These are phyloP conservation scores for Linum usitatissimum DNA, from an alignment of 345 rosid genomes.

Conservation along the genomic window DNA sequence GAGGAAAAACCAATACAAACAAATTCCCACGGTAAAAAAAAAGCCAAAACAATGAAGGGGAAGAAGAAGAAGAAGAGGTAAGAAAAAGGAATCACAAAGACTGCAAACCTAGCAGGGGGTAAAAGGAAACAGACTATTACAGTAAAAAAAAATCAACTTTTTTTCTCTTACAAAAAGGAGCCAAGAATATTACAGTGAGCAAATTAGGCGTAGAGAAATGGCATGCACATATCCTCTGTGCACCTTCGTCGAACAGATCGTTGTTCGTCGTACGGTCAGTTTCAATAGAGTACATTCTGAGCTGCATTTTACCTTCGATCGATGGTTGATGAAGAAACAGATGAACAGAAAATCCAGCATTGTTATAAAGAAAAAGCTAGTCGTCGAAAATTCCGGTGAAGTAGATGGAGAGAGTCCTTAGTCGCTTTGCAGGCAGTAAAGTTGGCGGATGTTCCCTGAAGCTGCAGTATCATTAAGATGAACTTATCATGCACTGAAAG, in stretches of 20 bases:
- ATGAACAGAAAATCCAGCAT: not conserved
- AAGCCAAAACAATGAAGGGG: not conserved
- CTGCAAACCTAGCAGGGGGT: not conserved
- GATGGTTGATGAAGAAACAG: not conserved
- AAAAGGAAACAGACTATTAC: not conserved
- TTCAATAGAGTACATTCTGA: not conserved
- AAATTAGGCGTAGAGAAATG: conserved; percentile 9
- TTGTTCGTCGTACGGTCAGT: not conserved
- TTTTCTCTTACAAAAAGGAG: not conserved
- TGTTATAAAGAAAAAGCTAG: conserved; percentile 3
- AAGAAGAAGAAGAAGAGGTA: too few relatives aligned
- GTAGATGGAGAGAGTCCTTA: conserved; percentile 14
- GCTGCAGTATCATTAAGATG: conserved; percentile 37
- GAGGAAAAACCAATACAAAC: not conserved
- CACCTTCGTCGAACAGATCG: not conserved
- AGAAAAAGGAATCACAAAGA: not conserved
- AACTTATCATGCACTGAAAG: not conserved
- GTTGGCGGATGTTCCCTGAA: conserved; percentile 93
- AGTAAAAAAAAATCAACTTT: not conserved
- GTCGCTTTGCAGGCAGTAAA: conserved; percentile 94
- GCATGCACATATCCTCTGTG: conserved; percentile 8
- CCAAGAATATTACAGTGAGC: conserved; percentile 17
- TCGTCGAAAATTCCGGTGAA: not conserved
- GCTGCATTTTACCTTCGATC: not conserved
- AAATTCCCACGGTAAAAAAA: not conserved